Base-by-base conservation (phyloP, 2,329 filamentous ascomycete species). In the Pseudogymnoascus pannorum region DNA sequence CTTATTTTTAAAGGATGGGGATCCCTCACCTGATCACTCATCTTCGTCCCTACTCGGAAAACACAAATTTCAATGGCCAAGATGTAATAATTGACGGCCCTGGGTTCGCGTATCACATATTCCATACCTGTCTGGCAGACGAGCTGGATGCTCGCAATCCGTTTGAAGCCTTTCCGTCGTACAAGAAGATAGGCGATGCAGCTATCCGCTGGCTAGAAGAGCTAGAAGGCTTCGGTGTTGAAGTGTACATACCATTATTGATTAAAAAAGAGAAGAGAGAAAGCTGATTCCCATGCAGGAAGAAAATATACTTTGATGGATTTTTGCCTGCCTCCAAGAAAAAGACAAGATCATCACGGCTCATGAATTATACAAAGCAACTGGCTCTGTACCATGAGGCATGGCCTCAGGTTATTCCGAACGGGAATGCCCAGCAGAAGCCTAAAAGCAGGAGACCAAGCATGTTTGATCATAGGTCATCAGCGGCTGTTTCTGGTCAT, bases 281-380 rank as follows among this genome's bases (percentile, higher is more conserved):
- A 67, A 66, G 60, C 40, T 14, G 59, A 57, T 65, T 24, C 64
- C 33, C 58, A 38, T 9, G 31, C 66, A 89, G 86, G 66, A 76
- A 83, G 62, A 84, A 80, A 54, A 88, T 97, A 60, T 92, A 88
- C 71, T 97, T 97, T 68, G 93, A 97, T 72, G 92, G 92, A 12
- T 87, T 84, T 61, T 79, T 97, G 1, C 93, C 93, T 40, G 29
- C 63, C 22, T 62, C 65, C n/a, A 73, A 73, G 59, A 59, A 68
- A 29, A 54, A 67, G 40, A 66, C 64, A n/a, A 63, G 71, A 58
- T 62, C 67, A 1, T 48, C 65, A 18, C 67, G 71, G 18, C 64
- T 71, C 20, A 48, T 63, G 16, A 59, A 38, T 16, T 62, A 66
- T 29, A 71, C 71, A 29, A 60, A 63, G n/a, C 65, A 64, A 51